Percentiles rank a stretch among this genome's conserved stretches.
These are phyloP conservation scores for Starmerella bombi DNA, from an alignment of 805 yeast genomes.

Conservation along the genomic window DNA sequence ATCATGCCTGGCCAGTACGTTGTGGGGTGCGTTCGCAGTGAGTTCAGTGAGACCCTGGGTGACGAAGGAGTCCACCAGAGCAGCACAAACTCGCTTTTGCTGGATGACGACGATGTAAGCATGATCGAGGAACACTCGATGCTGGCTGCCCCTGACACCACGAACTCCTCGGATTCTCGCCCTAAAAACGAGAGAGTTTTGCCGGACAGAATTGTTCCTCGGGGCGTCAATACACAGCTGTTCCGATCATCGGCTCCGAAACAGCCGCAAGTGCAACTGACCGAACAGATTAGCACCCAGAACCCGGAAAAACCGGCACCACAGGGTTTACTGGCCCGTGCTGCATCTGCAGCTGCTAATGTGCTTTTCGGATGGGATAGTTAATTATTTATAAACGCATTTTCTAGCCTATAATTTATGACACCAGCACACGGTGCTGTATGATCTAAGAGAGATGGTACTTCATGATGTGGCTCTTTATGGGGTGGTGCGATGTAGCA, in stretches of 20 bases:
- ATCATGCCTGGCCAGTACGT: slow-evolving; percentile 48
- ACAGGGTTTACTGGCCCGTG: slow-evolving; percentile 14
- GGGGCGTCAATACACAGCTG: slow-evolving; percentile 1
- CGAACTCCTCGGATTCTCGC: not conserved
- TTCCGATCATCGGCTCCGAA: slow-evolving; percentile 2
- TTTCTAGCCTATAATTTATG: too few relatives aligned
- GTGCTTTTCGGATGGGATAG: slow-evolving; percentile 47
- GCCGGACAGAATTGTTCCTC: slow-evolving; percentile 9
- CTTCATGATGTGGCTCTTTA: too few relatives aligned
- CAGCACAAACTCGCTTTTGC: slow-evolving; percentile 18
- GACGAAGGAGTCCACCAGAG: slow-evolving; percentile 8
- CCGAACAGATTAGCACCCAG: slow-evolving; percentile 5
- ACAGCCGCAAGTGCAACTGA: not conserved
- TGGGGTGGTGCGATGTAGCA: too few relatives aligned
- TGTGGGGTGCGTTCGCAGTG: slow-evolving; percentile 51
- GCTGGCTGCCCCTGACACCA: not conserved
- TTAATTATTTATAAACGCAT: slow-evolving; percentile 19
- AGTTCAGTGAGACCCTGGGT: slow-evolving; percentile 1
- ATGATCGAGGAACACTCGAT: not conserved
- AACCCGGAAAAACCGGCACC: slow-evolving; percentile 4
- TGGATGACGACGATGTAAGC: slow-evolving; percentile 6
- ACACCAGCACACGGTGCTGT: too few relatives aligned
- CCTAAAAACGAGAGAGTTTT: too few relatives aligned
- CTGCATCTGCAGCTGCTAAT: slow-evolving; percentile 31
- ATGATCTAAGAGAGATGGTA: too few relatives aligned